Evolutionary conservation across 345 rosid species (phyloP).

Genomic region (Litchi chinensis): DNA sequence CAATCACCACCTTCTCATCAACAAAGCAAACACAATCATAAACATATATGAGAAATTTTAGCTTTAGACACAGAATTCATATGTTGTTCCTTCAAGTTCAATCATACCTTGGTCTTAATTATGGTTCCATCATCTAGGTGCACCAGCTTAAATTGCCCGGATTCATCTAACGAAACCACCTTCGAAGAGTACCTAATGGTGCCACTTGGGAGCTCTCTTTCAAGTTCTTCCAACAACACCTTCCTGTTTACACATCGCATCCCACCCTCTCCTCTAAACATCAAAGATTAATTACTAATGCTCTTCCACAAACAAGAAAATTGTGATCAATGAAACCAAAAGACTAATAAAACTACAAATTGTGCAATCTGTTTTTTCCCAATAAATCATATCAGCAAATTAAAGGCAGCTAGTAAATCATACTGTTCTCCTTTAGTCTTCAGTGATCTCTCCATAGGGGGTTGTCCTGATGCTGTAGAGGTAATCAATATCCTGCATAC

Average conservation of each 20-base stretch:
- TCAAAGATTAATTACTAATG: not conserved
- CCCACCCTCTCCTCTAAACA: slow-evolving; percentile 44
- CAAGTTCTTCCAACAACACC: slow-evolving; percentile 55
- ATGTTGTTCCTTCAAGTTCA: not conserved
- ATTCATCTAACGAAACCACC: slow-evolving; percentile 62
- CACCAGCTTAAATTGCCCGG: slow-evolving; percentile 46
- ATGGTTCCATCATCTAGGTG: slow-evolving; percentile 63
- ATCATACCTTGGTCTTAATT: slow-evolving; percentile 62
- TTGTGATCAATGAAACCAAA: too few species aligned
- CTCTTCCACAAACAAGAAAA: too few species aligned
- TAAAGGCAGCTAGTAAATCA: not conserved
- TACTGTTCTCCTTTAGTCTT: not conserved
- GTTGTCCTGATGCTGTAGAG: slow-evolving; percentile 26
- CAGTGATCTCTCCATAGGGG: slow-evolving; percentile 17
- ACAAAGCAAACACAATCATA: not conserved
- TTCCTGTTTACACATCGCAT: slow-evolving; percentile 57
- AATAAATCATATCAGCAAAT: too few species aligned
- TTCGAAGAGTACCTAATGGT: slow-evolving; percentile 69
- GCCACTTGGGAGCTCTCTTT: slow-evolving; percentile 52
- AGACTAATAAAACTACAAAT: not conserved
- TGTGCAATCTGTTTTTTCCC: not conserved
- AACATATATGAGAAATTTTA: not conserved
- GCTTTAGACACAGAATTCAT: too few species aligned
- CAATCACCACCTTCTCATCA: slow-evolving; percentile 50
- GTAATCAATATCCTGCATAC: slow-evolving; percentile 35